A percentile compares a stretch with the other conserved stretches of the same genome.
Evolutionary conservation across 176 grass and related monocot species (phyloP).

Genomic region (Metroxylon sagu): DNA sequence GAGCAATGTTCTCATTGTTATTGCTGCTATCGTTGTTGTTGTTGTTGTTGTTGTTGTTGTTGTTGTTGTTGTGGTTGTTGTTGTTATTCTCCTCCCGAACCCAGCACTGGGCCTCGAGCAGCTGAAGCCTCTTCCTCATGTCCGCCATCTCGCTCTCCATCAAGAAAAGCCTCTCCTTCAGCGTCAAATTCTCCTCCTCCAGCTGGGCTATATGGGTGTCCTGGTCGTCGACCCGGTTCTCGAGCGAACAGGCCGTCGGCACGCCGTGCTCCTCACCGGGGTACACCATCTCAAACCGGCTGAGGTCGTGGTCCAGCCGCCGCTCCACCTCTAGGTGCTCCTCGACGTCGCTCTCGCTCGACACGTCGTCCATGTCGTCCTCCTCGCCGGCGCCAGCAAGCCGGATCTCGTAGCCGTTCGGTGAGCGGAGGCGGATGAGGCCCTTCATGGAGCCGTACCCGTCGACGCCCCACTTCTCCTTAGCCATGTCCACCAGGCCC

Average conservation of each 20-base stretch:
- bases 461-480: slow-evolving; percentile 90
- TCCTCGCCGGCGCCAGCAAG: slow-evolving; percentile 37
- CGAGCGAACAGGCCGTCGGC: slow-evolving; percentile 3
- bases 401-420: slow-evolving; percentile 15
- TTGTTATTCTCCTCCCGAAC: neutral
- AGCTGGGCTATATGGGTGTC: slow-evolving; percentile 48
- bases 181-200: slow-evolving; percentile 79
- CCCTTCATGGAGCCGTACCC: slow-evolving; percentile 96
- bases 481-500: slow-evolving; percentile 75
- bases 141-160: slow-evolving; percentile 79
- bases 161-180: slow-evolving; percentile 89
- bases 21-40: neutral
- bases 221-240: slow-evolving; percentile 38
- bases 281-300: slow-evolving; percentile 92
- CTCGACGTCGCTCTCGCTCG: slow-evolving; percentile 77
- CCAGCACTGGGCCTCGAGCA: slow-evolving; percentile 22
- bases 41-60: neutral
- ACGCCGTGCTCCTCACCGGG: slow-evolving; percentile 23
- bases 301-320: slow-evolving; percentile 80
- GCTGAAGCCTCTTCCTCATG: slow-evolving; percentile 43
- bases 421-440: slow-evolving; percentile 64
- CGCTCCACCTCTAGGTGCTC: slow-evolving; percentile 87
- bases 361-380: slow-evolving; percentile 23
- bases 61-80: neutral
- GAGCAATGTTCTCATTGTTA: neutral